A percentile compares a stretch with the other conserved stretches of the same genome.
phyloP scores from a whole-genome alignment of 345 rosid species.

The Iberis pinnata region DNA sequence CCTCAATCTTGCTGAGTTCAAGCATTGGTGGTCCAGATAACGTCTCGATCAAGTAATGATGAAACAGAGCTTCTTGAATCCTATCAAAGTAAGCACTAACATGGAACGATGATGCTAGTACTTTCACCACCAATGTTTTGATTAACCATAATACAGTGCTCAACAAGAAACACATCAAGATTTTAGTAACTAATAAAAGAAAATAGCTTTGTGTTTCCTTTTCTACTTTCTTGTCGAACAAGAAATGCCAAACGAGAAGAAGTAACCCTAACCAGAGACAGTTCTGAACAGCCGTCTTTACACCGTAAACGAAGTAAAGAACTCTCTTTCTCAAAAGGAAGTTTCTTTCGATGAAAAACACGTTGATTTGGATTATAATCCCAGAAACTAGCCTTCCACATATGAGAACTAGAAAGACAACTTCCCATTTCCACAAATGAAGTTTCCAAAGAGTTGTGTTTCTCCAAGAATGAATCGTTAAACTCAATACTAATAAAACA shows the following conservation, averaged over 20 bases:
- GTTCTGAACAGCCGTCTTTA: constrained; percentile 47
- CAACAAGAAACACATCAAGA: constrained; percentile 46
- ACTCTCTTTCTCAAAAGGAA: constrained; percentile 56
- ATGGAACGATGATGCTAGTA: constrained; percentile 59
- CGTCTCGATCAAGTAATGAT: constrained; percentile 54
- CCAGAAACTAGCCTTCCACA: constrained; percentile 83
- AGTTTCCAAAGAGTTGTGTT: constrained; percentile 40
- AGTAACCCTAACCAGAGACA: constrained; percentile 65
- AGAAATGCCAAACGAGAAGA: constrained; percentile 48
- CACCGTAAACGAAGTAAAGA: constrained; percentile 61
- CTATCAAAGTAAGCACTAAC: constrained; percentile 66
- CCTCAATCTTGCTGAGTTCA: constrained; percentile 36
- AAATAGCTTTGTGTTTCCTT: constrained; percentile 28
- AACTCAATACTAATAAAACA: constrained; percentile 37
- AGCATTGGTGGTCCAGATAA: constrained; percentile 57
- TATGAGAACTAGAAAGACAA: constrained; percentile 60
- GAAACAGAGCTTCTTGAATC: constrained; percentile 58
- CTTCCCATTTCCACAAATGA: constrained; percentile 81
- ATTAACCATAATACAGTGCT: constrained; percentile 50
- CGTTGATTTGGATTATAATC: constrained; percentile 62
- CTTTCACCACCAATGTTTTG: constrained; percentile 58
- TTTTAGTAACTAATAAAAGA: constrained; percentile 42
- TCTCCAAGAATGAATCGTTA: constrained; percentile 32
- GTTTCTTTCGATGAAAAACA: constrained; percentile 39
- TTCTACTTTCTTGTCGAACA: constrained; percentile 50